Evolutionary conservation across 225 moss, liverwort and hornwort genomes (phyloP), one percentile per base, ranked within the genome.

Genomic region (Polytrichum commune): DNA sequence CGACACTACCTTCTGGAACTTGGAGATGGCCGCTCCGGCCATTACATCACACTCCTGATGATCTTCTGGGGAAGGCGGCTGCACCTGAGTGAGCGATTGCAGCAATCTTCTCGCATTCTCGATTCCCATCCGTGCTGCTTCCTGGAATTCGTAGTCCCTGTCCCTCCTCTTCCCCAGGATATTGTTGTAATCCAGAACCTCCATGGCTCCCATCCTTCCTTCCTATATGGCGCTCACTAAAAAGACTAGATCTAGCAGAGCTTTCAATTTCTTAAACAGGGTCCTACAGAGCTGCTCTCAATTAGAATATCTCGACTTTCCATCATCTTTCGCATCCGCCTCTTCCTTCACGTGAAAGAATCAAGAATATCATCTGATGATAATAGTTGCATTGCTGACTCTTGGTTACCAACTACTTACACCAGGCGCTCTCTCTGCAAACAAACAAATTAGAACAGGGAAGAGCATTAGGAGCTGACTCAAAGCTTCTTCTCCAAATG

Each of bases 71-170:
- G 78, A 55, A 46, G 46, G 46, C 7, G 73, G 55, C 58, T 79
- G 92, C 56, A 78, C 79, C 55, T 88, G 89, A 5, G 90, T 89
- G 22, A 93, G 83, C 23, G 88, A 90, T 69, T 89, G 90, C 8
- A 97, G 86, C 69, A 97, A 57, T 53, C 82, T 74, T 73, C 85
- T 86, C 0, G 96, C 93, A 73, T 90, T 92, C 53, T 96, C 96
- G 1, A 96, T 84, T n/a, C 93, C 96, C 72, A 81, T 80, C 29
- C 89, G 78, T 10, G 92, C 90, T 60, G 90, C 90, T 54, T 91
- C 94, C 75, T 88, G 82, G 23, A 90, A 84, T 72, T 88, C 88
- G 26, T 83, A 83, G 28, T 88, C 90, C 71, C 90, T 74, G 60
- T 90, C 88, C 46, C 84, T 73, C 54, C 84, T 74, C 71, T 92